Base-by-base conservation (phyloP, 1,284 basidiomycete species). In the Ustilago shanxiensis region DNA sequence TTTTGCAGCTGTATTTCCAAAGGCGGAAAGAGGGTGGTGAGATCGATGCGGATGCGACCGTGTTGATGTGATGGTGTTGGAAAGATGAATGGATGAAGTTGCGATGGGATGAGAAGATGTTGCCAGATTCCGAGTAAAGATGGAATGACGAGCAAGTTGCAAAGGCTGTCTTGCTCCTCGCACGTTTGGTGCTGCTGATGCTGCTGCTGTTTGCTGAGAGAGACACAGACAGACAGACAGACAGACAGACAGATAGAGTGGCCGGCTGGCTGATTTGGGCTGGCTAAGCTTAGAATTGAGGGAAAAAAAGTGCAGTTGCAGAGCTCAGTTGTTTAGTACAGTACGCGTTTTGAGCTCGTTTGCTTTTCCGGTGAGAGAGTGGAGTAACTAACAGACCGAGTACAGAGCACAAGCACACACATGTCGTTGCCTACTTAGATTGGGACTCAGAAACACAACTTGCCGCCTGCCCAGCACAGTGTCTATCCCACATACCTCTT, bases 221-320 rank as follows among this genome's bases (percentile, higher is more conserved):
- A 39, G 18, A 18, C 37, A n/a, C n/a, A n/a, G n/a, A n/a, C n/a
- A n/a, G n/a, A n/a, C n/a, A n/a, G n/a, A n/a, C n/a, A n/a, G n/a
- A n/a, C n/a, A n/a, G n/a, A n/a, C n/a, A 33, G 31, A 5, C 31
- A 33, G 31, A 33, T 8, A 44, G 9, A 26, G 24, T 49, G 24
- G 11, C 7, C 35, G 7, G 35, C 35, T 37, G 35, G 35, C 35
- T 37, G 47, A n/a, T n/a, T n/a, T n/a, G n/a, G n/a, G 7, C 47
- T 49, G 26, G 47, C 47, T 26, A 49, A 49, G 47, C 47, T 49
- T 49, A 49, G 47, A 49, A 49, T 13, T 44, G 59, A 56, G 31
- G 31, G 11, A 37, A 37, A 72, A 72, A 66, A 51, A 60, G 18
- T 28, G 41, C 31, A 54, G 68, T 59, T 61, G 58, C 44, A 55